Percentiles rank a stretch among this genome's conserved stretches.
These are phyloP conservation scores for Canavalia gladiata DNA, from an alignment of 306 rosid genomes.

Conservation along the genomic window DNA sequence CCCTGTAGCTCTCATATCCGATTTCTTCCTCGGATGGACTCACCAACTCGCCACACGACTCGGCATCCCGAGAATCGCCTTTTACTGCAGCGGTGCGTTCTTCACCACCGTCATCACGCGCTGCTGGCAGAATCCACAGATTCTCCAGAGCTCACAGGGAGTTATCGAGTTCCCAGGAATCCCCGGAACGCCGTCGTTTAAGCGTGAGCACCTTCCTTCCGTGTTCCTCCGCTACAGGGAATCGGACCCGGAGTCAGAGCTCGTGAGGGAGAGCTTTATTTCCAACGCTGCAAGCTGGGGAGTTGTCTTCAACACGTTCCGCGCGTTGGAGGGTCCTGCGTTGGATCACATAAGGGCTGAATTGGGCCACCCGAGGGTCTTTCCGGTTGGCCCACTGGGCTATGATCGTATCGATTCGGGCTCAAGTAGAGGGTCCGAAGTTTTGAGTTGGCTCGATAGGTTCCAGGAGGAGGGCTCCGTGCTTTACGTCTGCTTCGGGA, in stretches of 20 bases:
- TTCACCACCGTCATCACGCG: conserved; percentile 4
- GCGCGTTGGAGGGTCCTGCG: conserved; percentile 54
- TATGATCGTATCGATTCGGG: background rate
- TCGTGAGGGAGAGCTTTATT: conserved; percentile 44
- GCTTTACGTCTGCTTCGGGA: conserved; percentile 76
- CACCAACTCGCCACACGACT: conserved; percentile 46
- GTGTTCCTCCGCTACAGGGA: conserved; percentile 44
- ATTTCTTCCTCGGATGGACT: conserved; percentile 63
- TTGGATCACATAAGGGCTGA: conserved; percentile 31
- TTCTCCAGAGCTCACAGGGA: background rate
- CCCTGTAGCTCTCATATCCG: conserved; percentile 52
- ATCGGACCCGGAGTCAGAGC: conserved; percentile 56
- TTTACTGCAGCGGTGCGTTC: background rate
- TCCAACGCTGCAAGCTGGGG: conserved; percentile 65
- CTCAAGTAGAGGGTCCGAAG: background rate
- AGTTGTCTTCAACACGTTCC: conserved; percentile 52
- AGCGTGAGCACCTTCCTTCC: conserved; percentile 62
- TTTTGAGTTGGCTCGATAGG: conserved; percentile 52
- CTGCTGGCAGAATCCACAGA: conserved; percentile 36
- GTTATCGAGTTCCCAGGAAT: conserved; percentile 41
- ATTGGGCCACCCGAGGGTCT: conserved; percentile 18
- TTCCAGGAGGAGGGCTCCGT: conserved; percentile 67
- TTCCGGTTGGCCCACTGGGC: conserved; percentile 61
- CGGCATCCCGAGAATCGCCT: conserved; percentile 41
- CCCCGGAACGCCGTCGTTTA: conserved; percentile 58